Evolutionary conservation across 2,329 filamentous ascomycete species (phyloP).

Genomic region (Penicillium sp.): DNA sequence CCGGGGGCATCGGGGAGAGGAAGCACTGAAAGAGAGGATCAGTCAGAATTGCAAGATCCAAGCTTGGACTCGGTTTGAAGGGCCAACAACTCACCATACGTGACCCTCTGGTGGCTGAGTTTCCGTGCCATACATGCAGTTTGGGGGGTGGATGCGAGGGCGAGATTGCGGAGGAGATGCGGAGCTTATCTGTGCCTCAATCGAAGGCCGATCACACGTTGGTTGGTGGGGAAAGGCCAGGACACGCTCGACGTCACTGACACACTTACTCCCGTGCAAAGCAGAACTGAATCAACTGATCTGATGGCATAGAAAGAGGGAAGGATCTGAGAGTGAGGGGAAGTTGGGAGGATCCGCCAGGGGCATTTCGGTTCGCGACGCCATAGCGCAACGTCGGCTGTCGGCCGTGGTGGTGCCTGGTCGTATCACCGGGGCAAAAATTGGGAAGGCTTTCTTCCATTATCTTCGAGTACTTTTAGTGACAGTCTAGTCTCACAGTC

Average conservation of each 20-base stretch:
- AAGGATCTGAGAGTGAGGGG: constrained; percentile 34
- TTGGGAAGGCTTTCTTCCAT: background rate
- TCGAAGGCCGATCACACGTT: constrained; percentile 30
- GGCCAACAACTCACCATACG: constrained; percentile 61
- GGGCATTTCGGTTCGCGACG: constrained; percentile 17
- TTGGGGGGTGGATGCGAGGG: constrained; percentile 20
- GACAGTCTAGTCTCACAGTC: background rate
- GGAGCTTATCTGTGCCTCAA: constrained; percentile 33
- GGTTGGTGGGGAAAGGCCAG: constrained; percentile 24
- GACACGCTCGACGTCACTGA: constrained; percentile 30
- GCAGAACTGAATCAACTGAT: no score
- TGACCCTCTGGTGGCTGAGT: constrained; percentile 68
- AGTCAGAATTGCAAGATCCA: constrained; percentile 7
- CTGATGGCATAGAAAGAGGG: no score
- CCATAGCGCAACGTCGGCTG: constrained; percentile 15
- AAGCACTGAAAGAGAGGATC: constrained; percentile 58
- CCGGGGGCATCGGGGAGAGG: constrained; percentile 74
- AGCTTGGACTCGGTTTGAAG: background rate
- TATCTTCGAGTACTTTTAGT: background rate
- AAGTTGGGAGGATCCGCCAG: constrained; percentile 22
- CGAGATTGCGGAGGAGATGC: constrained; percentile 35
- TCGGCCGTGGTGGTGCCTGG: constrained; percentile 12
- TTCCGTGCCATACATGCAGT: constrained; percentile 65
- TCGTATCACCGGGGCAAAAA: background rate
- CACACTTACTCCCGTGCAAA: constrained; percentile 1